phyloP scores from a whole-genome alignment of 2,329 filamentous ascomycete species.

The Curvularia lunata region DNA sequence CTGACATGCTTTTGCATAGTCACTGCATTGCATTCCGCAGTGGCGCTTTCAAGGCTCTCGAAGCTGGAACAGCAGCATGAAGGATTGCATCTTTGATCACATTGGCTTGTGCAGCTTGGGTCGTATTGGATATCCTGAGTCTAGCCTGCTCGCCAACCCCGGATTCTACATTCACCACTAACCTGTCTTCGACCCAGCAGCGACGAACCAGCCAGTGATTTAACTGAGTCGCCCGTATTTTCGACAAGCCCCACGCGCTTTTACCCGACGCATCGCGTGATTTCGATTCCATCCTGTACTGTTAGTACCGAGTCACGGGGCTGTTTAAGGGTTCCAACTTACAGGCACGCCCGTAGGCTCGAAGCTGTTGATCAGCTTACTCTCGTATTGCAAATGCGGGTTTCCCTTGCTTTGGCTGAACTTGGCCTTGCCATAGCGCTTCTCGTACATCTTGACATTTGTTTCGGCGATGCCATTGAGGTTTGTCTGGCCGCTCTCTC shows the following conservation, averaged over 20 bases:
- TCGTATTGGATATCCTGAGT: not conserved
- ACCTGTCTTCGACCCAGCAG: constrained; percentile 1
- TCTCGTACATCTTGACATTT: constrained; percentile 57
- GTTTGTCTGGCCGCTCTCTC: constrained; percentile 44
- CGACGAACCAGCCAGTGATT: not conserved
- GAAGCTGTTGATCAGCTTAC: constrained; percentile 67
- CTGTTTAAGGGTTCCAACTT: constrained; percentile 41
- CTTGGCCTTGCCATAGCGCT: constrained; percentile 55
- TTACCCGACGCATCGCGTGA: constrained; percentile 61
- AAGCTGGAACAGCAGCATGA: not conserved
- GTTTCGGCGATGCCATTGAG: constrained; percentile 52
- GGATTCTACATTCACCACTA: constrained; percentile 1
- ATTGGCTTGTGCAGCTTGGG: constrained; percentile 2
- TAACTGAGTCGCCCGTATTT: not conserved
- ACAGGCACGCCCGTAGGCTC: constrained; percentile 72
- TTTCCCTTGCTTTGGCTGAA: constrained; percentile 60
- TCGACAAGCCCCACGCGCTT: constrained; percentile 4
- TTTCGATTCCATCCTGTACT: constrained; percentile 68
- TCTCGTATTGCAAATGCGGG: constrained; percentile 70
- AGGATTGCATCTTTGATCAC: constrained; percentile 2
- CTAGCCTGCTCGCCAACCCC: not conserved
- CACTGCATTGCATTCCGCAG: constrained; percentile 3
- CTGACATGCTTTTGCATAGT: constrained; percentile 1
- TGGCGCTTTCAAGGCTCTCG: not conserved
- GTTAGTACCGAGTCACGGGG: constrained; percentile 6